phyloP scores from a whole-genome alignment of 106 monocot genomes.

The Dioscorea alata region DNA sequence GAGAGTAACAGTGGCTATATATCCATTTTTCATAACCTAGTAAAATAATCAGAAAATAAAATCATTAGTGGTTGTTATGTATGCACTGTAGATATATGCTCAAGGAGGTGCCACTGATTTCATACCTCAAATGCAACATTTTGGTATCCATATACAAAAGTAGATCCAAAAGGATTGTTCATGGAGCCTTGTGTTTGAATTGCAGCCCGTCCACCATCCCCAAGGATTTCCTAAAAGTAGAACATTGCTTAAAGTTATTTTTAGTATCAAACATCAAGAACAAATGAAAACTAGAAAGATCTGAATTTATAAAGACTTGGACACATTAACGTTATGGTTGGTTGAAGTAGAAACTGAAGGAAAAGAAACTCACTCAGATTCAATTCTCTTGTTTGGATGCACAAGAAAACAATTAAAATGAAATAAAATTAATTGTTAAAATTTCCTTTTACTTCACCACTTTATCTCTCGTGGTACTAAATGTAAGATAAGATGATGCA shows the following conservation, averaged over 20 bases:
- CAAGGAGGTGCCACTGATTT: background rate
- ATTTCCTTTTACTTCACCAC: no score
- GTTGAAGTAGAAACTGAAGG: no score
- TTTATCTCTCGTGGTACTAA: no score
- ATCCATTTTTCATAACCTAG: constrained; percentile 96
- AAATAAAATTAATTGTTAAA: no score
- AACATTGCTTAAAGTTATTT: no score
- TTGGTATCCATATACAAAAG: constrained; percentile 95
- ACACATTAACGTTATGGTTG: no score
- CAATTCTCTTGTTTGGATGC: no score
- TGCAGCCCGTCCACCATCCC: constrained; percentile 92
- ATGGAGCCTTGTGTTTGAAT: constrained; percentile 92
- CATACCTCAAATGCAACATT: constrained; percentile 90
- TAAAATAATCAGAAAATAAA: constrained; percentile 4
- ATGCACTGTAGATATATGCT: background rate
- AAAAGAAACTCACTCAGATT: no score
- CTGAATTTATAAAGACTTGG: background rate
- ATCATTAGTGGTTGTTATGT: background rate
- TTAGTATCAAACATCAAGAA: no score
- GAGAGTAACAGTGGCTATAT: constrained; percentile 89
- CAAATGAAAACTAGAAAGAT: background rate
- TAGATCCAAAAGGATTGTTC: constrained; percentile 95
- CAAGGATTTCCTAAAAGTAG: constrained; percentile 75
- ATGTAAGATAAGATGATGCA: no score
- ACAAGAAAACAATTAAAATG: no score